A percentile compares a stretch with the other conserved stretches of the same genome.
Evolutionary conservation across 148 eudicot species (phyloP).

Genomic region (Silene uniflora): DNA sequence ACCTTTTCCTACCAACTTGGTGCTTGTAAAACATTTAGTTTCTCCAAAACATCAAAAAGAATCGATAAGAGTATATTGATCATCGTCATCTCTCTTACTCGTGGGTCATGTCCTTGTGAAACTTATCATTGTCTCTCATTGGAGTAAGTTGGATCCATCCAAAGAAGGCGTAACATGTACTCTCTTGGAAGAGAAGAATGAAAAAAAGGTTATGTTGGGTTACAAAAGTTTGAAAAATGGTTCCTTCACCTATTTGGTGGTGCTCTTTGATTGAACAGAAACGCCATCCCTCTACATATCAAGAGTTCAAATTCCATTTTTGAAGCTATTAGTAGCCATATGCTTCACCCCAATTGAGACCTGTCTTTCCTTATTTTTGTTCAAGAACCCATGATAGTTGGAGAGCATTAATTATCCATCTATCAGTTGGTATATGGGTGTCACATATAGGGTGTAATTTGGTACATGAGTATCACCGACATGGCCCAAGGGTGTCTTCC

Average conservation of each 20-base stretch:
- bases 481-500: neutral
- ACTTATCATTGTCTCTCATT: neutral
- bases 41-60: neutral
- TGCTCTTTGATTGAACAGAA: no score
- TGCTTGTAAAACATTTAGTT: slow-evolving; percentile 5
- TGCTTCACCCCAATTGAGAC: neutral
- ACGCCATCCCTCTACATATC: neutral
- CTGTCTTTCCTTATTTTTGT: no score
- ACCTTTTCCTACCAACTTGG: neutral
- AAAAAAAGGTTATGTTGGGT: neutral
- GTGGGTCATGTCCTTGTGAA: neutral
- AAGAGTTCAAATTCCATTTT: neutral
- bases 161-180: neutral
- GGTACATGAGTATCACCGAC: neutral
- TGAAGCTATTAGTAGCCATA: neutral
- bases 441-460: neutral
- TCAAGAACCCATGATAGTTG: neutral
- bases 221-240: neutral
- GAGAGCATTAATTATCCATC: neutral
- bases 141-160: neutral
- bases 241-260: neutral
- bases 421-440: no score
- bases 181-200: neutral
- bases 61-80: no score
- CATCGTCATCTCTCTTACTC: neutral